Evolutionary conservation across 1,284 basidiomycete genomes (phyloP).

Genomic region (Apiotrichum sp.): DNA sequence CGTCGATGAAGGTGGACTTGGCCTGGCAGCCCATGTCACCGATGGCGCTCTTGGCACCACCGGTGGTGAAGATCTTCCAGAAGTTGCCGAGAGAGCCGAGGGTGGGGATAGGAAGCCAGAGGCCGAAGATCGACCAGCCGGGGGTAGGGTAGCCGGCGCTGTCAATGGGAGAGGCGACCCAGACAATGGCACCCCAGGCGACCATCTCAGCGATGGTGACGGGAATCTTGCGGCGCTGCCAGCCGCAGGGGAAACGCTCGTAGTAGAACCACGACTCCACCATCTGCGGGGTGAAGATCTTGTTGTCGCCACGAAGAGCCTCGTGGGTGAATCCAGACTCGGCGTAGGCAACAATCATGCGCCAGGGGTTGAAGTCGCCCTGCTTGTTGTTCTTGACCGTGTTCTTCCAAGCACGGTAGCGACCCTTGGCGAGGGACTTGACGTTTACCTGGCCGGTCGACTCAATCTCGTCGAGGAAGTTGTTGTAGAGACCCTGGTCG

Average conservation of each 20-base stretch:
- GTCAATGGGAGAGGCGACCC: neutral
- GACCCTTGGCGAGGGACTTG: slow-evolving; percentile 1
- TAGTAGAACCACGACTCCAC: slow-evolving; percentile 6
- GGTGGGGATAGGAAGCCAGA: neutral
- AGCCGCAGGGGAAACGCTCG: slow-evolving; percentile 8
- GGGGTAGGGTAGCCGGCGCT: neutral
- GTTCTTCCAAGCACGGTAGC: slow-evolving; percentile 2
- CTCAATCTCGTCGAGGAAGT: neutral
- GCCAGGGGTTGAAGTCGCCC: slow-evolving; percentile 7
- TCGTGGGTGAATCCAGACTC: slow-evolving; percentile 9
- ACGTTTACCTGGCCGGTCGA: neutral
- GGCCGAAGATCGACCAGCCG: neutral
- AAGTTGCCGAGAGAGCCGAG: neutral
- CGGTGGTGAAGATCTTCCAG: neutral
- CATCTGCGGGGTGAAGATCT: neutral
- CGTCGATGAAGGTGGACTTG: too few relatives aligned
- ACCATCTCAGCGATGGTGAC: slow-evolving; percentile 8
- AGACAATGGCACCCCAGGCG: slow-evolving; percentile 8
- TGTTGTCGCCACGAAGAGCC: slow-evolving; percentile 4
- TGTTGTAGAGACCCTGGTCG: neutral
- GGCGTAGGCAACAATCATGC: slow-evolving; percentile 10
- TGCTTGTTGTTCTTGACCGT: slow-evolving; percentile 4
- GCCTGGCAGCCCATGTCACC: neutral
- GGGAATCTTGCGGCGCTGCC: slow-evolving; percentile 4
- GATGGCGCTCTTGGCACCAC: neutral